Percentiles rank a stretch among this genome's conserved stretches.
phyloP scores from a whole-genome alignment of 768 basidiomycete species.

The Porphyrellus cyaneotinctus region DNA sequence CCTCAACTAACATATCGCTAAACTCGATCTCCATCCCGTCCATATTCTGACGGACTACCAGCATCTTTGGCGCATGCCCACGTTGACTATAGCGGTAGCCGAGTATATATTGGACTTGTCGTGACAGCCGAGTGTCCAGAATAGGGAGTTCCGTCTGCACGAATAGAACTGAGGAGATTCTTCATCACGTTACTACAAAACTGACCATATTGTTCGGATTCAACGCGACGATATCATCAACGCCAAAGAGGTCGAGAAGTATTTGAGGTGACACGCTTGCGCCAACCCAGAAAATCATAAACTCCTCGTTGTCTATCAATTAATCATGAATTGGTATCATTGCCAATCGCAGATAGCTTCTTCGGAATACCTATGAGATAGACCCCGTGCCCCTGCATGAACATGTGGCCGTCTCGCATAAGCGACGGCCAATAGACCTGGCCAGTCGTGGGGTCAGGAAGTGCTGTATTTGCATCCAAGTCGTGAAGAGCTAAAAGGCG shows the following conservation, averaged over 20 bases:
- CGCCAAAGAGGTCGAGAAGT: constrained; percentile 77
- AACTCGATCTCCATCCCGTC: constrained; percentile 94
- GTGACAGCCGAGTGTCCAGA: constrained; percentile 71
- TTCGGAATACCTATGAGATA: constrained; percentile 76
- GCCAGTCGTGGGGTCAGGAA: constrained; percentile 59
- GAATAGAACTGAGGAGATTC: constrained; percentile 6
- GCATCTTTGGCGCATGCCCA: constrained; percentile 53
- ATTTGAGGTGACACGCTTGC: constrained; percentile 75
- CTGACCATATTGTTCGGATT: constrained; percentile 62
- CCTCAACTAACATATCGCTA: constrained; percentile 95
- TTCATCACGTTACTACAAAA: background rate
- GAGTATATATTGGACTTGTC: constrained; percentile 85
- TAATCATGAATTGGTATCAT: constrained; percentile 8
- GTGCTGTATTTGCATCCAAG: constrained; percentile 62
- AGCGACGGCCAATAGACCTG: constrained; percentile 64
- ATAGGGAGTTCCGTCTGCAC: constrained; percentile 64
- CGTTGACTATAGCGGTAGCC: constrained; percentile 56
- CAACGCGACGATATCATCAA: constrained; percentile 70
- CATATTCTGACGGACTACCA: constrained; percentile 85
- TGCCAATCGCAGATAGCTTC: constrained; percentile 11
- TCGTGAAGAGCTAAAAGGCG: constrained; percentile 85
- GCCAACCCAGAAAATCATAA: constrained; percentile 89
- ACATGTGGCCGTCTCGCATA: constrained; percentile 78
- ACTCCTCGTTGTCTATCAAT: constrained; percentile 78
- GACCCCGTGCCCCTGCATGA: constrained; percentile 89